Evolutionary conservation across 1,284 basidiomycete species (phyloP).

Genomic region (Malassezia sympodialis): DNA sequence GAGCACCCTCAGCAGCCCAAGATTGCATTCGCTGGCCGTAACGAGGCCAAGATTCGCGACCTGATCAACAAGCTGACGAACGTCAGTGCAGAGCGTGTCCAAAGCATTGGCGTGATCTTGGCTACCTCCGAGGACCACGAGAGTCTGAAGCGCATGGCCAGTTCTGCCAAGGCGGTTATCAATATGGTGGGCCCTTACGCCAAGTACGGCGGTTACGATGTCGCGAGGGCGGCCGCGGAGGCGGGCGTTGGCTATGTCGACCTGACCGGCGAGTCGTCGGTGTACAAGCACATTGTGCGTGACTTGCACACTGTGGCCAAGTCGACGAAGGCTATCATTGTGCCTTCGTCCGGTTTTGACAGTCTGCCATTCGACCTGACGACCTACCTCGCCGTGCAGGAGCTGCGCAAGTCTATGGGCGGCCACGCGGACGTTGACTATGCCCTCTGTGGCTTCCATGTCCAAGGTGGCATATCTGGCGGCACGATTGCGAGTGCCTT

Average conservation of each 20-base stretch:
- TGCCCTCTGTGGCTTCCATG: conserved; percentile 48
- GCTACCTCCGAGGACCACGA: conserved; percentile 22
- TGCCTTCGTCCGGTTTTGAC: conserved; percentile 64
- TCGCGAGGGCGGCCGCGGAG: conserved; percentile 54
- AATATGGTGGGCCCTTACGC: conserved; percentile 37
- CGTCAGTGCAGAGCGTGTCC: conserved; percentile 14
- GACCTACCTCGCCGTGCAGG: conserved; percentile 56
- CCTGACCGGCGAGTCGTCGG: conserved; percentile 53
- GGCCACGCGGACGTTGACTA: conserved; percentile 32
- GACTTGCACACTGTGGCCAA: conserved; percentile 60
- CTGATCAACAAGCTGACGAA: conserved; percentile 19
- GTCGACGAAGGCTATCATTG: conserved; percentile 60
- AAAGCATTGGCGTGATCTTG: conserved; percentile 23
- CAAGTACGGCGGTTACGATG: conserved; percentile 21
- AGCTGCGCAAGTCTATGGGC: conserved; percentile 51
- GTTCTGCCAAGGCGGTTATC: conserved; percentile 21
- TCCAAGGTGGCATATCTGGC: conserved; percentile 58
- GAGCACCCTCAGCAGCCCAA: conserved; percentile 21
- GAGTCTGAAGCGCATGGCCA: conserved; percentile 23
- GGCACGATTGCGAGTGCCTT: conserved; percentile 60
- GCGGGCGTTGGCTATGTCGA: conserved; percentile 60
- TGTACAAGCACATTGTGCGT: conserved; percentile 53
- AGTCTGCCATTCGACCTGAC: conserved; percentile 56
- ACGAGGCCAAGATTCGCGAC: conserved; percentile 20
- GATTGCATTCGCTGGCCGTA: conserved; percentile 39